Percentiles rank a stretch among this genome's conserved stretches.
These are phyloP conservation scores for Dunaliella sp. DNA, from an alignment of 139 green algal species.

Conservation along the genomic window DNA sequence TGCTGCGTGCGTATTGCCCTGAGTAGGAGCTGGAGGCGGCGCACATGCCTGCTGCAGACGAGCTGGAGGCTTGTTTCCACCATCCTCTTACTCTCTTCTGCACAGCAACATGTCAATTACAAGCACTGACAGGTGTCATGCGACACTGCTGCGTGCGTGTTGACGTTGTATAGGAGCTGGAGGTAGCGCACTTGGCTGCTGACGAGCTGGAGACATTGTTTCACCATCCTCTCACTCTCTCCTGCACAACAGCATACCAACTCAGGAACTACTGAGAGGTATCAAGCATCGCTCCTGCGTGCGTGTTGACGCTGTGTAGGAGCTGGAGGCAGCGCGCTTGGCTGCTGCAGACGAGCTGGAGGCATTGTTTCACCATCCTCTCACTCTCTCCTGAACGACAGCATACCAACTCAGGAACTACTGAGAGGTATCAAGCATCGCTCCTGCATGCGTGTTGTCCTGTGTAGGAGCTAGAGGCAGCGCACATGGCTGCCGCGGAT, in stretches of 20 bases:
- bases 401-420: no score
- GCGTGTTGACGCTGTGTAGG: background rate
- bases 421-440: no score
- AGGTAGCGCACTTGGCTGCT: background rate
- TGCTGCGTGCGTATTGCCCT: background rate
- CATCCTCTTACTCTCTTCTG: background rate
- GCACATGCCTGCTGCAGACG: constrained; percentile 50
- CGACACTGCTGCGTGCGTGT: no score
- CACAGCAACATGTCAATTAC: no score
- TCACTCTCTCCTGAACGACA: background rate
- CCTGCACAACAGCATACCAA: no score
- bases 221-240: background rate
- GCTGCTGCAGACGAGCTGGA: background rate
- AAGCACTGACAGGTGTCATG: no score
- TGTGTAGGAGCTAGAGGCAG: constrained; percentile 27
- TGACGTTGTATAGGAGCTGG: background rate
- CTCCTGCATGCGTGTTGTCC: background rate
- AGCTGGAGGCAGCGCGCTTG: background rate
- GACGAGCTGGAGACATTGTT: background rate
- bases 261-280: no score
- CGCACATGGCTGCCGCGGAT: constrained; percentile 50
- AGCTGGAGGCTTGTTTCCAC: constrained; percentile 54
- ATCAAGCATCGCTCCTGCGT: no score
- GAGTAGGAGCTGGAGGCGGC: constrained; percentile 27
- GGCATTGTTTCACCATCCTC: no score